Evolutionary conservation across 192 early-diverging fungal species (phyloP).

Genomic region (Coemansia reversa): DNA sequence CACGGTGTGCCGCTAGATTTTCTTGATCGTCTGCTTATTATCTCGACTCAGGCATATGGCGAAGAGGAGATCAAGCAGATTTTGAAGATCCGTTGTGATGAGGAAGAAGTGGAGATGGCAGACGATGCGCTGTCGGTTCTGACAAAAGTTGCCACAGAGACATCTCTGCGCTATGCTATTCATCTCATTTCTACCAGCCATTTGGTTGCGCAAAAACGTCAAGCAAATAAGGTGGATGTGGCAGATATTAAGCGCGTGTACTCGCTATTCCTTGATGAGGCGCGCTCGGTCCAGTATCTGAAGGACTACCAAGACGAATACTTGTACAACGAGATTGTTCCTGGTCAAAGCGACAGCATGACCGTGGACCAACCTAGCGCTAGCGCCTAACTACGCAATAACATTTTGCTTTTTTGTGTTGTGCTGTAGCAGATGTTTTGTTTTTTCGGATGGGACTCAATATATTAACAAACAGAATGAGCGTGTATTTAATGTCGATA

Average conservation of each 20-base stretch:
- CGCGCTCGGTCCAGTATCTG: conserved; percentile 92
- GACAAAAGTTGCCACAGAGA: conserved; percentile 88
- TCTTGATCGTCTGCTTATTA: conserved; percentile 92
- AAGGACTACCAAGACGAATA: conserved; percentile 93
- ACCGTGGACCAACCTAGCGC: conserved; percentile 27
- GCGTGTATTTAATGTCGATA: not conserved
- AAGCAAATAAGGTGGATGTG: conserved; percentile 87
- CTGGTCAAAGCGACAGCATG: conserved; percentile 25
- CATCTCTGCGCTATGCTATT: conserved; percentile 92
- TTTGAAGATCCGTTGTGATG: conserved; percentile 85
- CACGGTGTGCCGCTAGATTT: conserved; percentile 98
- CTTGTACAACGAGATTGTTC: conserved; percentile 73
- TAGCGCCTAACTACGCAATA: not conserved
- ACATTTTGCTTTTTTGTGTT: not conserved
- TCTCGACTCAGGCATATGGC: conserved; percentile 86
- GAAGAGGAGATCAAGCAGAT: conserved; percentile 85
- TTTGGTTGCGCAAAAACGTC: conserved; percentile 84
- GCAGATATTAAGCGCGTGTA: conserved; percentile 94
- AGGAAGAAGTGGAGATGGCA: conserved; percentile 91
- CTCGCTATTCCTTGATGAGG: conserved; percentile 93
- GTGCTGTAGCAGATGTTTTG: not conserved
- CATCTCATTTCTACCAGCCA: conserved; percentile 95
- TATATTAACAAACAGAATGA: not conserved
- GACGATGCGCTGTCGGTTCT: conserved; percentile 82
- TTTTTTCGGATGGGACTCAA: no score